Evolutionary conservation across 306 rosid species (phyloP), one percentile per base, ranked within the genome.

Genomic region (Styphnolobium japonicum): DNA sequence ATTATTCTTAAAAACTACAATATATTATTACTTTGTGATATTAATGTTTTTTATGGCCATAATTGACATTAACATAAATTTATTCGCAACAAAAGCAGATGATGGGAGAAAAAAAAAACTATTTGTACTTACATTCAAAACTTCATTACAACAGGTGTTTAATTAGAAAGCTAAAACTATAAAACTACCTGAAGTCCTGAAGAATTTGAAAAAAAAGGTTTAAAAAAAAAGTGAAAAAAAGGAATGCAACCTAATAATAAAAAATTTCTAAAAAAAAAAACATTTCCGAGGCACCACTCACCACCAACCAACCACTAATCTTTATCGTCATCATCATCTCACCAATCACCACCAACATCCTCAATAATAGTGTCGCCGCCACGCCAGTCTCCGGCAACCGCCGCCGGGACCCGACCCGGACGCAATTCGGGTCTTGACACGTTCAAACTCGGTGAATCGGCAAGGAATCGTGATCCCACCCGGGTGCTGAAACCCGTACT

Each of bases 381-480:
- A 78, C 45, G 76, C n/a, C 63, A 78, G 58, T 75, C 76, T 73
- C 82, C 90, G 80, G 23, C 58, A 10, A 2, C 43, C 19, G 5
- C 53, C 27, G 12, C 56, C 18, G 4, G 18, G 5, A 42, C 66
- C 53, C 7, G 90, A 86, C 62, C 96, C 89, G 43, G 96, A 73
- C 0, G 87, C 91, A 4, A 95, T 91, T 12, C 88, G 92, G 74
- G 93, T 86, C 85, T 93, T 88, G 10, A 93, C 97, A 10, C 9
- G 85, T 71, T 95, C 97, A 73, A 95, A 91, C 71, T 93, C 94
- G 0, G 93, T 85, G 45, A 86, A 60, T 69, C 82, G 93, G 53
- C 99, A 93, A 0, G 99, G 99, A 46, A 95, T 91, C 15, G 91
- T 95, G 27, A 95, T 90, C 56, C 96, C 99, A 7, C 99, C 98